Evolutionary conservation across 306 rosid species (phyloP).

Genomic region (Begonia masoniana): DNA sequence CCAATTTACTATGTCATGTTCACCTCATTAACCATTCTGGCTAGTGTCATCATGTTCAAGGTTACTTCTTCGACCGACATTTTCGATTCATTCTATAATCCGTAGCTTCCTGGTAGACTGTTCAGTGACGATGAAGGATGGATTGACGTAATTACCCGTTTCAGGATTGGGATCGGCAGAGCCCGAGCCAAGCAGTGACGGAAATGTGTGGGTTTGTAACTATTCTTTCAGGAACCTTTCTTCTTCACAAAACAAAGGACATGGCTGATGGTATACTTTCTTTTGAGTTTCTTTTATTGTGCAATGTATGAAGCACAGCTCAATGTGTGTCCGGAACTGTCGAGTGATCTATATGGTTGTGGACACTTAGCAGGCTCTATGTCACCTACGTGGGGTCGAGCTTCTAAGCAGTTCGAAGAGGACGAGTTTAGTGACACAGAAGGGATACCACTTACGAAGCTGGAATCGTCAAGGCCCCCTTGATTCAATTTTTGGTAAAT

Average conservation of each 20-base stretch:
- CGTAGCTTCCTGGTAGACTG: too few relatives aligned
- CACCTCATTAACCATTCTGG: constrained; percentile 90
- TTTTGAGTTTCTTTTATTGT: background rate
- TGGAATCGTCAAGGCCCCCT: constrained; percentile 41
- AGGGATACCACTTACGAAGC: constrained; percentile 94
- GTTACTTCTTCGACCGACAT: constrained; percentile 17
- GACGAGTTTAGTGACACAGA: constrained; percentile 45
- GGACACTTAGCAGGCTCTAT: constrained; percentile 29
- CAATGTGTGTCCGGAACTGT: too few relatives aligned
- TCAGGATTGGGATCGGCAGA: constrained; percentile 82
- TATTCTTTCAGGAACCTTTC: constrained; percentile 96
- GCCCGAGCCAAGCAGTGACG: constrained; percentile 95
- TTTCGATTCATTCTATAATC: background rate
- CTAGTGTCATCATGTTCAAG: constrained; percentile 98
- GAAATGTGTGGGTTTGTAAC: constrained; percentile 99
- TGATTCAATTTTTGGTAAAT: constrained; percentile 20
- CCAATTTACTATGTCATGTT: constrained; percentile 97
- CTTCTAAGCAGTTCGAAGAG: constrained; percentile 70
- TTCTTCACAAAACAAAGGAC: constrained; percentile 97
- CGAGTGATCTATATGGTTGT: background rate
- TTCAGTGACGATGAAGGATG: too few relatives aligned
- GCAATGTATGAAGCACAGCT: too few relatives aligned
- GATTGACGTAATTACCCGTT: background rate
- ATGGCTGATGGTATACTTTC: constrained; percentile 59
- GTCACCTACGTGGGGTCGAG: constrained; percentile 27